A percentile compares a stretch with the other conserved stretches of the same genome.
Conservation (phyloP, 768 basidiomycete species). For the Scleroderma bovista region DNA sequence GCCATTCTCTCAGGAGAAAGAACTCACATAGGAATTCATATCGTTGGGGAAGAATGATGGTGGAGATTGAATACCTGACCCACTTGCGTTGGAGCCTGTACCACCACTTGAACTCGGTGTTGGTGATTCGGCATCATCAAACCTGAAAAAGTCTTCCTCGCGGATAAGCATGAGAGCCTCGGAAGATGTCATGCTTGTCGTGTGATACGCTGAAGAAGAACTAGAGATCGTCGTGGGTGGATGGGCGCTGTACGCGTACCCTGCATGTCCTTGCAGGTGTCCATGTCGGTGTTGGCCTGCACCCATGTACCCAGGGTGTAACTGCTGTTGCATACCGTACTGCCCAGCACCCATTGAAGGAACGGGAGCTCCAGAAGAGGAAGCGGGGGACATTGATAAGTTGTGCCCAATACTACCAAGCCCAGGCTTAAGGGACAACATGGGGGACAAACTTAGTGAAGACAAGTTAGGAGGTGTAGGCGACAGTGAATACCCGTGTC, state of each 20-base stretch:
- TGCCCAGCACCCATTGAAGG: neutral
- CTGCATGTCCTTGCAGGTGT: neutral
- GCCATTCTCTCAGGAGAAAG: neutral
- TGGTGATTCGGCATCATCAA: neutral
- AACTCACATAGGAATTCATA: neutral
- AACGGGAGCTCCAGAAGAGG: neutral
- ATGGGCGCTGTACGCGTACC: neutral
- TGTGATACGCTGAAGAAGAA: neutral
- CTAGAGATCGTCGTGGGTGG: neutral
- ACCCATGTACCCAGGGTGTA: neutral
- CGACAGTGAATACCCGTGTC: neutral
- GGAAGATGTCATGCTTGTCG: neutral
- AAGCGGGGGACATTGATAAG: neutral
- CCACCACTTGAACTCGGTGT: neutral
- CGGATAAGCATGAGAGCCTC: neutral
- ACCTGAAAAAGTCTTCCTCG: constrained; percentile 1
- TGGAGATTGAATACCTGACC: neutral
- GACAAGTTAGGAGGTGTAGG: neutral
- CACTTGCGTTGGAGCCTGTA: neutral
- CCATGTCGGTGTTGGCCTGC: neutral
- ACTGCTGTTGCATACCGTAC: neutral
- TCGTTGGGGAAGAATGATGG: neutral
- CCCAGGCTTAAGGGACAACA: neutral
- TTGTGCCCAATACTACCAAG: neutral
- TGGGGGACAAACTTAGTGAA: neutral